These are phyloP conservation scores for Pseudogymnoascus sp. DNA, from an alignment of 2,329 filamentous ascomycete genomes.

Conservation along the genomic window DNA sequence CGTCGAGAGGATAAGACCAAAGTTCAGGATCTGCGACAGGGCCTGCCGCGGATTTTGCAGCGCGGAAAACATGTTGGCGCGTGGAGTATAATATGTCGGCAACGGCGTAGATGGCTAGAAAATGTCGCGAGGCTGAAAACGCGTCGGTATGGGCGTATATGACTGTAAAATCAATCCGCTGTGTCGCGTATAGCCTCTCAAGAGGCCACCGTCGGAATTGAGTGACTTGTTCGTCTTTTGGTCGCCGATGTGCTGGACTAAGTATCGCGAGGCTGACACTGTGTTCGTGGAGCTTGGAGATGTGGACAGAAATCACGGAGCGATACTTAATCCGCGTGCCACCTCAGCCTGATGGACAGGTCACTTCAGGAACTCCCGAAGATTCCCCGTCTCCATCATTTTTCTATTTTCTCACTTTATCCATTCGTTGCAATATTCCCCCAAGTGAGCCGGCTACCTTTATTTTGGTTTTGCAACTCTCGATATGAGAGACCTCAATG, in stretches of 20 bases:
- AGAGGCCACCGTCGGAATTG: neutral
- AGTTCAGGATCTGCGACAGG: constrained; percentile 62
- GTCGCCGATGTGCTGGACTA: constrained; percentile 10
- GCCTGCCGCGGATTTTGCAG: constrained; percentile 59
- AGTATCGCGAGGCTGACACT: constrained; percentile 14
- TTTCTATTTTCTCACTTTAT: neutral
- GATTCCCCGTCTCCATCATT: neutral
- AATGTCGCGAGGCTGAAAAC: neutral
- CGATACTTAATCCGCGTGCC: neutral
- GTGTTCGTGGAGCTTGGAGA: constrained; percentile 3
- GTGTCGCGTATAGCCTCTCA: neutral
- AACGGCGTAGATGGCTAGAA: neutral
- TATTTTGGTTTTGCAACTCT: neutral
- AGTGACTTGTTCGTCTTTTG: neutral
- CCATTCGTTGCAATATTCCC: neutral
- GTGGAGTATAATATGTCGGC: neutral
- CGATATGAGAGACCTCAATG: neutral
- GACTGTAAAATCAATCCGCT: neutral
- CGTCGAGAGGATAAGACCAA: constrained; percentile 64
- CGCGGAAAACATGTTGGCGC: constrained; percentile 43
- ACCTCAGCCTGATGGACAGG: constrained; percentile 1
- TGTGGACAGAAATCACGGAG: constrained; percentile 8
- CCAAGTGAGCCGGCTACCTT: neutral
- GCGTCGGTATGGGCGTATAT: neutral
- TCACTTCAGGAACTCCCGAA: neutral